A percentile compares a stretch with the other conserved stretches of the same genome.
These are phyloP conservation scores for Neopestalotiopsis clavispora DNA, from an alignment of 2,329 filamentous ascomycete species.

Conservation along the genomic window DNA sequence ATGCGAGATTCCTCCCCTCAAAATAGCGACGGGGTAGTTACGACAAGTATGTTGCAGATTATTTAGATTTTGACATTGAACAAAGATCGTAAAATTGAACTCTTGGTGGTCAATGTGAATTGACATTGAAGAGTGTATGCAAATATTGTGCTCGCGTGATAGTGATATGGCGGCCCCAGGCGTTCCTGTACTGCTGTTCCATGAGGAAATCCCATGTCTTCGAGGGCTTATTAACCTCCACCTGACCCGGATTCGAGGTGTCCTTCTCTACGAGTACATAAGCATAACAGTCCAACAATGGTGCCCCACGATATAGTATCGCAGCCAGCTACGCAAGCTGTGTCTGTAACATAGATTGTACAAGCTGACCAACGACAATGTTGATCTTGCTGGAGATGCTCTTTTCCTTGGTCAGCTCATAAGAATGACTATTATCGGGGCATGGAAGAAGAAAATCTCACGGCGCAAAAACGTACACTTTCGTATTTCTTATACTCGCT, in stretches of 20 bases:
- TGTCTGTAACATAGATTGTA: conserved; percentile 28
- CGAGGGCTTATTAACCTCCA: not conserved
- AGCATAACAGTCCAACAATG: not conserved
- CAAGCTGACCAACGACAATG: conserved; percentile 30
- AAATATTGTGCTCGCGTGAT: not conserved
- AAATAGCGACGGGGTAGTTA: not conserved
- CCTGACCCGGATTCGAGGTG: too few relatives aligned
- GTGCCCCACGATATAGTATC: not conserved
- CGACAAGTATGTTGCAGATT: not conserved
- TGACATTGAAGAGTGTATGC: not conserved
- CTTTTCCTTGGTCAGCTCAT: conserved; percentile 29
- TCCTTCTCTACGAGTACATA: too few relatives aligned
- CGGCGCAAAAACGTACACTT: conserved; percentile 25
- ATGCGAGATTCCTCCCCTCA: not conserved
- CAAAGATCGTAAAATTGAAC: not conserved
- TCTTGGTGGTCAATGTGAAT: not conserved
- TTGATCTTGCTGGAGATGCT: conserved; percentile 32
- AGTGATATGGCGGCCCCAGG: not conserved
- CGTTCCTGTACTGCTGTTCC: not conserved
- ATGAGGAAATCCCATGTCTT: not conserved
- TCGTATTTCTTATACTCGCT: conserved; percentile 36
- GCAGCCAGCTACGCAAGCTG: not conserved
- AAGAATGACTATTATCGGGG: not conserved
- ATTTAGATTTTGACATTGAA: not conserved
- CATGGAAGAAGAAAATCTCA: too few relatives aligned